These are phyloP conservation scores for Candida tammaniensis DNA, from an alignment of 805 yeast species.

Conservation along the genomic window DNA sequence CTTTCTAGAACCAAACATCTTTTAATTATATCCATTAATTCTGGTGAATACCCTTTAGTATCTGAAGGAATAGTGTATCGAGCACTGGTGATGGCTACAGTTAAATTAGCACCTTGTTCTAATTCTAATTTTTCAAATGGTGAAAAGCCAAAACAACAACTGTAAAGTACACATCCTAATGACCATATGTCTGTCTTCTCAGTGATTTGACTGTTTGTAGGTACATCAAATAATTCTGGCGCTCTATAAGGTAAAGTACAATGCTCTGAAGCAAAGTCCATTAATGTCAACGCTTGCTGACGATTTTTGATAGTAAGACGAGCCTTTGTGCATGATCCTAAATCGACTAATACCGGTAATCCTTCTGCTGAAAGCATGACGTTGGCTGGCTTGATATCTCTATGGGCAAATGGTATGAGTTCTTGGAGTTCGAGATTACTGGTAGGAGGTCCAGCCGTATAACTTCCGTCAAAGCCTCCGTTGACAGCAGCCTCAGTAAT, in stretches of 20 bases:
- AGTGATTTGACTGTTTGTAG: constrained; percentile 59
- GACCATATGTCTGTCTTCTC: constrained; percentile 91
- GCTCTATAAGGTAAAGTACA: constrained; percentile 87
- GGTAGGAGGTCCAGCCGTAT: constrained; percentile 43
- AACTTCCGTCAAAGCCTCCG: no score
- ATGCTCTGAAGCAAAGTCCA: constrained; percentile 79
- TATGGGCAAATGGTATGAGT: constrained; percentile 71
- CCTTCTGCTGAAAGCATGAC: constrained; percentile 76
- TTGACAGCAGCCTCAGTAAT: constrained; percentile 21
- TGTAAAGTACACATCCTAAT: constrained; percentile 78
- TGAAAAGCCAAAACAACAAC: constrained; percentile 72
- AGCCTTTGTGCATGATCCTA: constrained; percentile 77
- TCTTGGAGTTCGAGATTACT: constrained; percentile 37
- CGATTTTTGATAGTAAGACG: constrained; percentile 52
- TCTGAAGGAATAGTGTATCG: constrained; percentile 54
- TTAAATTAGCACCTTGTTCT: constrained; percentile 78
- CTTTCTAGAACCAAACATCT: constrained; percentile 66
- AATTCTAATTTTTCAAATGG: constrained; percentile 86
- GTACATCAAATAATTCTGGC: constrained; percentile 83
- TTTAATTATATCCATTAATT: constrained; percentile 53
- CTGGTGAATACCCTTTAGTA: constrained; percentile 51
- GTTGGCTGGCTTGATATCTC: constrained; percentile 88
- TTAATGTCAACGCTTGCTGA: constrained; percentile 70
- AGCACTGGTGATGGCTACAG: constrained; percentile 71
- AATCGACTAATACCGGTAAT: constrained; percentile 74